These are phyloP conservation scores for Limonomyces culmigenus DNA, from an alignment of 1,284 basidiomycete species.

Conservation along the genomic window DNA sequence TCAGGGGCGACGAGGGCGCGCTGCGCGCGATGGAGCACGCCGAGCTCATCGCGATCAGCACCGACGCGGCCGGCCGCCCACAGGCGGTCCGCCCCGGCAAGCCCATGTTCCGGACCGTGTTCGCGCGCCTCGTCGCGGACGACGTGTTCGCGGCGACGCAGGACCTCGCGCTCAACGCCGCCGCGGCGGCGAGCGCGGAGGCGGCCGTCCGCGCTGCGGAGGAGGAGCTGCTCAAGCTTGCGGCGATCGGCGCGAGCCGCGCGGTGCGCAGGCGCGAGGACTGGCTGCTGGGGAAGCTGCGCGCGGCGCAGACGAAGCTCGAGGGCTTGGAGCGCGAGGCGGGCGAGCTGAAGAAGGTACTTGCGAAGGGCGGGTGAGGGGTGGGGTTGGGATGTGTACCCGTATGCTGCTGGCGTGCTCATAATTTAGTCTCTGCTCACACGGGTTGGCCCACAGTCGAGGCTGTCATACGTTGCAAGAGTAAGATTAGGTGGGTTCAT, in stretches of 20 bases:
- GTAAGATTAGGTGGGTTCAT: too few species aligned
- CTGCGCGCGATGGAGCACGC: constrained; percentile 80
- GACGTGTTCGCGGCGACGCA: constrained; percentile 67
- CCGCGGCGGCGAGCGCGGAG: constrained; percentile 52
- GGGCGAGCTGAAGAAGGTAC: constrained; percentile 37
- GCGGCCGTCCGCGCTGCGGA: constrained; percentile 56
- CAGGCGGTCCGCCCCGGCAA: constrained; percentile 77
- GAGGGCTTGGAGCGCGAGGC: constrained; percentile 56
- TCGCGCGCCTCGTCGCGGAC: constrained; percentile 68
- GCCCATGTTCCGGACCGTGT: constrained; percentile 79
- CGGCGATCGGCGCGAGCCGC: constrained; percentile 25
- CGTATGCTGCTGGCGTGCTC: too few species aligned
- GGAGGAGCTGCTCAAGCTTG: constrained; percentile 53
- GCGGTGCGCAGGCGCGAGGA: constrained; percentile 31
- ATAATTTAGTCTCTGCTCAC: too few species aligned
- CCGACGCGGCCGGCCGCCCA: constrained; percentile 70
- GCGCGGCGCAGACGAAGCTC: constrained; percentile 46
- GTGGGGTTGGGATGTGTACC: too few species aligned
- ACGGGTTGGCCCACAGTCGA: too few species aligned
- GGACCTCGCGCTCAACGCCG: constrained; percentile 68
- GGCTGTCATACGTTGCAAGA: too few species aligned
- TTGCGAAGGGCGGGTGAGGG: not conserved
- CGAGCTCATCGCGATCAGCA: constrained; percentile 73
- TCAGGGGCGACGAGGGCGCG: constrained; percentile 79
- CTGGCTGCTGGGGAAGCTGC: constrained; percentile 66